These are phyloP conservation scores for Oryza longistaminata DNA, from an alignment of 176 grass and related monocot species.

Conservation along the genomic window DNA sequence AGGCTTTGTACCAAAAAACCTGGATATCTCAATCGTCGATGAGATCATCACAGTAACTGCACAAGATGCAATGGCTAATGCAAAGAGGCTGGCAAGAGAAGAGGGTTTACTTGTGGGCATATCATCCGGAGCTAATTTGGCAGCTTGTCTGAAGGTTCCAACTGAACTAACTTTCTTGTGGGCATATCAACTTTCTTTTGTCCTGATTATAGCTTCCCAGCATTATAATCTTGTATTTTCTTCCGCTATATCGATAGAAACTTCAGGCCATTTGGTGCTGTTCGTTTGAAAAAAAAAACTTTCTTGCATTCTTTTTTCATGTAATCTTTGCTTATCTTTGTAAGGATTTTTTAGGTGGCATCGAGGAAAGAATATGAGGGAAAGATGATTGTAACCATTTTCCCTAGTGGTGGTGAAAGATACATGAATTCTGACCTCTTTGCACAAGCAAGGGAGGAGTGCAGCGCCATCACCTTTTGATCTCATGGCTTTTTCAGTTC, in stretches of 20 bases:
- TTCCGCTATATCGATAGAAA: no score
- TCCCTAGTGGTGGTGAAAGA: constrained; percentile 39
- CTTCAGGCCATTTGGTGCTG: no score
- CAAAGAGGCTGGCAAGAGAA: constrained; percentile 63
- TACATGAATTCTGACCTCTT: constrained; percentile 39
- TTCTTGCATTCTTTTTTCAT: neutral
- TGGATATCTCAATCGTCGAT: constrained; percentile 58
- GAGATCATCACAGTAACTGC: constrained; percentile 56
- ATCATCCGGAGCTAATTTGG: constrained; percentile 75
- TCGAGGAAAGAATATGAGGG: constrained; percentile 26
- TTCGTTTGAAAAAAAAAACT: no score
- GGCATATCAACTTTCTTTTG: no score
- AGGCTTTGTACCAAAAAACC: constrained; percentile 54
- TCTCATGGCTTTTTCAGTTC: neutral
- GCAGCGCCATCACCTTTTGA: constrained; percentile 33
- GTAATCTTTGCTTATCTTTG: neutral
- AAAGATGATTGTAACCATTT: constrained; percentile 40
- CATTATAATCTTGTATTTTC: no score
- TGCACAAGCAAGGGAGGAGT: constrained; percentile 19
- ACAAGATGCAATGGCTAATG: constrained; percentile 55
- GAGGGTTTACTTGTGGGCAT: constrained; percentile 70
- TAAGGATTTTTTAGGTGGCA: neutral
- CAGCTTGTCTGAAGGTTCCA: constrained; percentile 61
- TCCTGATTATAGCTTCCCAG: no score
- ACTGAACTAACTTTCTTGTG: neutral